These are phyloP conservation scores for Paramarasmius palmivorus DNA, from an alignment of 1,284 basidiomycete species.

Conservation along the genomic window DNA sequence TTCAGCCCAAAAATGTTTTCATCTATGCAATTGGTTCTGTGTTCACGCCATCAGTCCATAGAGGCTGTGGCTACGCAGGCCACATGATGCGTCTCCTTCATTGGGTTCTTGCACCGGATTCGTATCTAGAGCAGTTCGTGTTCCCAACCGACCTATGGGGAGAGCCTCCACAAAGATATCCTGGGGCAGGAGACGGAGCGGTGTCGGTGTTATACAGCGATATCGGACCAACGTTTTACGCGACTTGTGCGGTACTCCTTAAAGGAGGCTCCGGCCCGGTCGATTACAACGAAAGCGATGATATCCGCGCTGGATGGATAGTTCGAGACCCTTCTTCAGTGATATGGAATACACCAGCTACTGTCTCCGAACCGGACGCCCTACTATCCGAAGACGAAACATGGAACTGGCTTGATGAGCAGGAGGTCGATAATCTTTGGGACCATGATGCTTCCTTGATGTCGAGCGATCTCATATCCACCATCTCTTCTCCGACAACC, in stretches of 20 bases:
- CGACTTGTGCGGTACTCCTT: not conserved
- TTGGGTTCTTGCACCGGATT: not conserved
- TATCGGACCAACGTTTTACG: not conserved
- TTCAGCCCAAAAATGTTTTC: not conserved
- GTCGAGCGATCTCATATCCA: not conserved
- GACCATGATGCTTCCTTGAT: not conserved
- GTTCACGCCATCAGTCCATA: not conserved
- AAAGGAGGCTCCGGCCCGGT: not conserved
- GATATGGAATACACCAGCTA: not conserved
- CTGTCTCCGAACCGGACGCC: not conserved
- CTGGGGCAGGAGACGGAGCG: not conserved
- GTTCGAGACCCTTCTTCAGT: not conserved
- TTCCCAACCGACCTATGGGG: not conserved
- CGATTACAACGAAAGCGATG: not conserved
- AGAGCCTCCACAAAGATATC: not conserved
- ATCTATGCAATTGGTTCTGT: not conserved
- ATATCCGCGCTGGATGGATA: not conserved
- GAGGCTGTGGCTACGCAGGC: not conserved
- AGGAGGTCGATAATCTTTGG: not conserved
- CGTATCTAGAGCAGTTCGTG: not conserved
- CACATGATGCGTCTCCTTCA: constrained; percentile 1
- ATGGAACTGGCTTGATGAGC: not conserved
- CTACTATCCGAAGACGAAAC: not conserved
- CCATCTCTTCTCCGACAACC: not conserved
- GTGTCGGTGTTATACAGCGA: not conserved